phyloP scores from a whole-genome alignment of 2,329 filamentous ascomycete genomes.

The Talaromyces sp. region DNA sequence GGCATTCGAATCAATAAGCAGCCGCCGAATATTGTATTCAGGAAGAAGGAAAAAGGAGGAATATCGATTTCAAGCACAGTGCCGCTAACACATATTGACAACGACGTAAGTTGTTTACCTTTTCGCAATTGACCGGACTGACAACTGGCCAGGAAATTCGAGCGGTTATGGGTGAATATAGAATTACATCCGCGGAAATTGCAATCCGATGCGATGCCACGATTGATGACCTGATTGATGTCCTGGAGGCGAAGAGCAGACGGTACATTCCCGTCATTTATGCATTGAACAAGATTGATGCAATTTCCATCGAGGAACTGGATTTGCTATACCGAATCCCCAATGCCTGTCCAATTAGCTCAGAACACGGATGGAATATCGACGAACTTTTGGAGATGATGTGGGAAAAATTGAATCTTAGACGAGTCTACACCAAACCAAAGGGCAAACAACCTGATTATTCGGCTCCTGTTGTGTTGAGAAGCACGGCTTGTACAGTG shows the following conservation, averaged over 20 bases:
- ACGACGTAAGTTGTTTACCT: conserved; percentile 52
- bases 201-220: conserved; percentile 97
- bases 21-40: conserved; percentile 98
- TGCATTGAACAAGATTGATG: conserved; percentile 97
- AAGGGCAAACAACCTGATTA: conserved; percentile 96
- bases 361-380: conserved; percentile 95
- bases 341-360: conserved; percentile 94
- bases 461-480: conserved; percentile 80
- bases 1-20: conserved; percentile 96
- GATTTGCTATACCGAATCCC: conserved; percentile 95
- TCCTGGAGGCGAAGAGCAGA: conserved; percentile 88
- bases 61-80: conserved; percentile 94
- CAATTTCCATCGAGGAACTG: conserved; percentile 95
- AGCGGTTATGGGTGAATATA: conserved; percentile 95
- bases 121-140: conserved; percentile 12
- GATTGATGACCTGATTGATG: conserved; percentile 91
- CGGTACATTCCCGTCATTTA: conserved; percentile 99
- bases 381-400: conserved; percentile 95
- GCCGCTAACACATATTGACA: conserved; percentile 83
- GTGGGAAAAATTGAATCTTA: conserved; percentile 94
- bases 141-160: conserved; percentile 66
- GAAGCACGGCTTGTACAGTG: conserved; percentile 74
- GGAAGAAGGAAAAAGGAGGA: conserved; percentile 98
- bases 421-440: conserved; percentile 94
- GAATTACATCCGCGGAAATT: conserved; percentile 93